Base-by-base conservation (phyloP, 768 basidiomycete genomes). In the Xerocomellus chrysenteron region DNA sequence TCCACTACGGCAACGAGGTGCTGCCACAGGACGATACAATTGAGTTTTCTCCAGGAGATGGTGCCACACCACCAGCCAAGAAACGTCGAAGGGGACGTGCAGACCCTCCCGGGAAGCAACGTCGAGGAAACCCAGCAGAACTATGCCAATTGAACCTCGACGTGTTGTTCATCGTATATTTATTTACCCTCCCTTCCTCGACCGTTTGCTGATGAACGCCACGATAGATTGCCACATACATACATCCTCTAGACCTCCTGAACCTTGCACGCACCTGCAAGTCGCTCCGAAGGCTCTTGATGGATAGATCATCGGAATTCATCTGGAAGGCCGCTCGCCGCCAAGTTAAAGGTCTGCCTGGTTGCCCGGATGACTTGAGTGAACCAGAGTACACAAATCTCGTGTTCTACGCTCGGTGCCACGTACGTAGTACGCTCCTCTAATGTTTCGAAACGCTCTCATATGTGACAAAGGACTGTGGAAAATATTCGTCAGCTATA, bases 91-190 rank as follows among this genome's bases (percentile, higher is more conserved):
- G 32, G 10, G 32, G 32, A 32, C 32, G 11, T 11, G 32, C 32
- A 32, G 10, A 32, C 32, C 32, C 3, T 28, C 28, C 5, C 3
- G 21, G 39, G 36, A 47, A 47, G 19, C 47, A 28, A 3, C 39
- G 21, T 19, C 55, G 26, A 30, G 12, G 35, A 32, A 37, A 56
- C 6, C 52, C 40, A n/a, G 19, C 17, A 0, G 42, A 53, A 19
- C 37, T 45, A 1, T 52, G 42, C 21, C 47, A 37, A 32, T 24
- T 59, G 43, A 58, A 52, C 33, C 46, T 58, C 24, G 56, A 50
- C 8, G 57, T 63, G 5, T 36, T 57, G 8, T 54, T 45, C 35
- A 48, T 54, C 17, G 60, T 62, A 14, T 32, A 32, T 32, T 4
- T 8, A 32, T 9, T 32, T 10, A 1, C 30, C 30, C 8, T 32